A percentile compares a stretch with the other conserved stretches of the same genome.
Conservation (phyloP, 306 rosid genomes). For the Canavalia ensiformis region DNA sequence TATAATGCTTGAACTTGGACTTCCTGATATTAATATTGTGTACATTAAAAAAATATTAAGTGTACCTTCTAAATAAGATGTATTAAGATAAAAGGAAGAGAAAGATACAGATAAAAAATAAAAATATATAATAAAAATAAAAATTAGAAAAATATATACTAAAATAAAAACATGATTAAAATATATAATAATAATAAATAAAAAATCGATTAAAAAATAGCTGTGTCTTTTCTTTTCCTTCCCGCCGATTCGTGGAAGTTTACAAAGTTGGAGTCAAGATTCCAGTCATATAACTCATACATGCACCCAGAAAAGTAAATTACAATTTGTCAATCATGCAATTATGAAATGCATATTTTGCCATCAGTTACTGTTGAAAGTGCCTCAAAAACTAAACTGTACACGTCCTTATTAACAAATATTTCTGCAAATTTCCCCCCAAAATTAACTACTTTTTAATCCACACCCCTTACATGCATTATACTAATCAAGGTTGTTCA, state of each 20-base stretch:
- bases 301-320: constrained; percentile 43
- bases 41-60: neutral
- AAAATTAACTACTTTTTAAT: constrained; percentile 48
- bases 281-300: constrained; percentile 48
- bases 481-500: constrained; percentile 38
- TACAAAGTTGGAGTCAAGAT: constrained; percentile 48
- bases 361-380: constrained; percentile 32
- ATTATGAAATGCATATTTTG: constrained; percentile 29
- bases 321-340: constrained; percentile 48
- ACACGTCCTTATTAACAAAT: constrained; percentile 3
- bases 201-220: neutral
- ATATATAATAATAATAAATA: too few relatives aligned
- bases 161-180: too few relatives aligned
- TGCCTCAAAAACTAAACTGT: constrained; percentile 38
- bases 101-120: too few relatives aligned
- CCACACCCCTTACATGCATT: constrained; percentile 39
- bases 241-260: constrained; percentile 42
- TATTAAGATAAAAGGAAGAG: too few relatives aligned
- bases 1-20: constrained; percentile 26
- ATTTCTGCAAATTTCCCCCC: constrained; percentile 47
- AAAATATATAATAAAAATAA: too few relatives aligned
- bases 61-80: too few relatives aligned
- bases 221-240: constrained; percentile 39
- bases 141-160: too few relatives aligned
- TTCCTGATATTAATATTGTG: constrained; percentile 15